A percentile compares a stretch with the other conserved stretches of the same genome.
These are phyloP conservation scores for Phytopythium delawarense DNA, from an alignment of 352 stramenopile genomes.

Conservation along the genomic window DNA sequence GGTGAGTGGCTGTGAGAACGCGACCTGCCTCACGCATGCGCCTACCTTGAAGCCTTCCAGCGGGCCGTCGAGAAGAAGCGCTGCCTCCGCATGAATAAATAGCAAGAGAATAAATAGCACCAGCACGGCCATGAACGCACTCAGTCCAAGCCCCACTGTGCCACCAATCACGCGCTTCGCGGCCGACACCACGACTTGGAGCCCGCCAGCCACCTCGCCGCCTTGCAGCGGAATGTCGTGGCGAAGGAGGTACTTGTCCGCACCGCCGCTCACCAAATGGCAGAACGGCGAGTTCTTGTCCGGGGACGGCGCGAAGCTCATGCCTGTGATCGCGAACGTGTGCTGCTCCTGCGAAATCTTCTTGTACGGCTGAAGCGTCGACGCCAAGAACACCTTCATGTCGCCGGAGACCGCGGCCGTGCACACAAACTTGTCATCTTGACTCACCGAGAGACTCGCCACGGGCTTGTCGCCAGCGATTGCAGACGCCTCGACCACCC, in stretches of 20 bases:
- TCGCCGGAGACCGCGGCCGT: conserved; percentile 70
- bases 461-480: conserved; percentile 72
- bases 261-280: conserved; percentile 65
- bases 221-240: conserved; percentile 59
- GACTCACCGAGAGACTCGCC: conserved; percentile 71
- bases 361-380: conserved; percentile 46
- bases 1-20: conserved; percentile 1
- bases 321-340: conserved; percentile 79
- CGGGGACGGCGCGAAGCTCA: conserved; percentile 49
- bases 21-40: not conserved
- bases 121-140: conserved; percentile 36
- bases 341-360: conserved; percentile 56
- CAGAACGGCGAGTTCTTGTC: conserved; percentile 31
- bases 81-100: conserved; percentile 70
- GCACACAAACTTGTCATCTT: conserved; percentile 68
- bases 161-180: conserved; percentile 25
- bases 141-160: conserved; percentile 42
- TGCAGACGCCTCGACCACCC: conserved; percentile 44
- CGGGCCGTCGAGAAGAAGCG: conserved; percentile 42
- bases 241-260: conserved; percentile 69
- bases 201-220: conserved; percentile 42
- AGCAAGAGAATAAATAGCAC: conserved; percentile 72
- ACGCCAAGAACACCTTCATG: conserved; percentile 54
- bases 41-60: conserved; percentile 51
- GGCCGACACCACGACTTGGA: conserved; percentile 25